Percentiles rank a stretch among this genome's conserved stretches.
Conservation (phyloP, 495 filamentous ascomycete genomes). For the Penicillium canescens region DNA sequence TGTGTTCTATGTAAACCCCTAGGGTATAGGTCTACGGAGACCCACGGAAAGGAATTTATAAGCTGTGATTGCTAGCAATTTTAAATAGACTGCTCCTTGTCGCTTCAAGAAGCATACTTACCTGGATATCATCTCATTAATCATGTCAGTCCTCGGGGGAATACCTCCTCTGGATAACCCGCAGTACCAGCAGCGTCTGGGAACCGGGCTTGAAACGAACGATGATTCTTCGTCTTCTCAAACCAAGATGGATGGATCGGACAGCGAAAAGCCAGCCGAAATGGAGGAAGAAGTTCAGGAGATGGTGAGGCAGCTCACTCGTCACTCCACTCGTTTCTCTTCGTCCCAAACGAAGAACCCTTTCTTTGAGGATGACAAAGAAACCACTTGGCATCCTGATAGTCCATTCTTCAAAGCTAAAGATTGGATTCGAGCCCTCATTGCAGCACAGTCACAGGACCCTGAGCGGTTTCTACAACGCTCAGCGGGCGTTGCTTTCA, state of each 20-base stretch:
- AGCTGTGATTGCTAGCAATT: no score
- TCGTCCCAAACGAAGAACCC: slow-evolving; percentile 27
- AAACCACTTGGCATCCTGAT: slow-evolving; percentile 31
- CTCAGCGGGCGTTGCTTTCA: slow-evolving; percentile 49
- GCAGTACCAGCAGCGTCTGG: background rate
- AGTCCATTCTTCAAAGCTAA: slow-evolving; percentile 44
- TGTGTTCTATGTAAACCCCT: no score
- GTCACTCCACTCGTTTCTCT: slow-evolving; percentile 28
- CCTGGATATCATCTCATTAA: background rate
- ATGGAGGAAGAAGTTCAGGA: slow-evolving; percentile 26
- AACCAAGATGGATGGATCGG: background rate
- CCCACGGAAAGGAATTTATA: no score
- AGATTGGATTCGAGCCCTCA: slow-evolving; percentile 52
- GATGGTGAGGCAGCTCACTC: slow-evolving; percentile 36
- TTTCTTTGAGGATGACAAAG: slow-evolving; percentile 28
- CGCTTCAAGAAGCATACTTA: no score
- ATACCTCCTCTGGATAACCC: background rate
- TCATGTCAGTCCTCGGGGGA: slow-evolving; percentile 7
- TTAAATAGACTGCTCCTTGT: no score
- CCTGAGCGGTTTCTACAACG: slow-evolving; percentile 46
- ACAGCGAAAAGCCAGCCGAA: slow-evolving; percentile 7
- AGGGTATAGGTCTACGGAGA: no score
- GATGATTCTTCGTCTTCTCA: background rate
- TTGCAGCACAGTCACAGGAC: slow-evolving; percentile 49
- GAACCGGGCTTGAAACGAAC: background rate